Evolutionary conservation across 2,329 filamentous ascomycete species (phyloP).

Genomic region (Diaporthe australafricana): DNA sequence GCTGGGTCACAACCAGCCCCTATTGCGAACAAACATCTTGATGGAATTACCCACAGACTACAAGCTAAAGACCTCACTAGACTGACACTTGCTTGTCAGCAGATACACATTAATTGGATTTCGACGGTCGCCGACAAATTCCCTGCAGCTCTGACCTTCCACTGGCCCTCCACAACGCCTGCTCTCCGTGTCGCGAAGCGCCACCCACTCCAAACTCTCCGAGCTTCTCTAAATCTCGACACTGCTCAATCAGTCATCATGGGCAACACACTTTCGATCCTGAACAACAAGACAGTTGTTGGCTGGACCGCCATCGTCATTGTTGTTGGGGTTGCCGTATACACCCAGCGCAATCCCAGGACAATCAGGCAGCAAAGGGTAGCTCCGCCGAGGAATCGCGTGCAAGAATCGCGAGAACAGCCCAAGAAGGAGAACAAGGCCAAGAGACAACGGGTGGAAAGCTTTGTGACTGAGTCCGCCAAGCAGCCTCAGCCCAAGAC

Average conservation of each 20-base stretch:
- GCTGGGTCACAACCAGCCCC: background rate
- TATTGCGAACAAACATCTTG: constrained; percentile 1
- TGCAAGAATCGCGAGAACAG: constrained; percentile 47
- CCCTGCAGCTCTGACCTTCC: background rate
- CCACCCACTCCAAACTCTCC: background rate
- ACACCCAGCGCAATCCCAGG: constrained; percentile 39
- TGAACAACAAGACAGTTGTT: constrained; percentile 40
- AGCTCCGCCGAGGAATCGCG: constrained; percentile 42
- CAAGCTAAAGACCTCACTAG: background rate
- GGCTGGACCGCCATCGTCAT: constrained; percentile 48
- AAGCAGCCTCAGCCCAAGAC: constrained; percentile 51
- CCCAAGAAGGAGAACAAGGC: constrained; percentile 51
- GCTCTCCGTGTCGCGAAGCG: background rate
- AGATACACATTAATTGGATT: constrained; percentile 10
- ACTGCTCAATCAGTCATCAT: constrained; percentile 41
- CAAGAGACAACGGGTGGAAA: constrained; percentile 56
- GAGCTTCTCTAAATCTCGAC: constrained; percentile 10
- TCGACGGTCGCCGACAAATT: background rate
- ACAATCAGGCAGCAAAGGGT: constrained; percentile 42
- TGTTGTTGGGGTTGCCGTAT: constrained; percentile 41
- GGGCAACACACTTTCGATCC: constrained; percentile 50
- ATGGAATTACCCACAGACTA: constrained; percentile 14
- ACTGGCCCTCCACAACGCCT: background rate
- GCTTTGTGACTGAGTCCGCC: constrained; percentile 48
- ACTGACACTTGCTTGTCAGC: background rate